Conservation (phyloP, 768 basidiomycete species). For the Mycena olivaceomarginata region DNA sequence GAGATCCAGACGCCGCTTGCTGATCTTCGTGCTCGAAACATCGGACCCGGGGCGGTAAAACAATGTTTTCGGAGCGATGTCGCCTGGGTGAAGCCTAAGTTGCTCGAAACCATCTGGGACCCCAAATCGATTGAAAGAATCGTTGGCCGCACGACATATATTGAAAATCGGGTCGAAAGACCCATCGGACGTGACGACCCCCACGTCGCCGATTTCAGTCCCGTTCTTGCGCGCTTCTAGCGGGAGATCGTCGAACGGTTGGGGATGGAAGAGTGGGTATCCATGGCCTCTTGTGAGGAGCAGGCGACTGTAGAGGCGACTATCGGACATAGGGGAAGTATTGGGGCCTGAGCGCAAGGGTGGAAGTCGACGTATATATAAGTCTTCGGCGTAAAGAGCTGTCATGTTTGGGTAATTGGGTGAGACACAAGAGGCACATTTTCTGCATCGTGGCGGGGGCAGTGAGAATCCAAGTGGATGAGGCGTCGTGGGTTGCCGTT, state of each 20-base stretch:
- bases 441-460: background rate
- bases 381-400: background rate
- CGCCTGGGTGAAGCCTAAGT: no score
- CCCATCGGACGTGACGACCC: conserved; percentile 37
- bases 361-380: background rate
- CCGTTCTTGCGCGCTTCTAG: background rate
- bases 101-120: no score
- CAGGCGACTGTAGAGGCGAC: conserved; percentile 22
- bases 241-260: conserved; percentile 30
- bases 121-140: no score
- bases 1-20: no score
- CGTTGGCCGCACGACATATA: conserved; percentile 9
- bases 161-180: conserved; percentile 43
- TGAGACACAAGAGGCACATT: background rate
- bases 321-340: conserved; percentile 19
- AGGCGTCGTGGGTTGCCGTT: background rate
- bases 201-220: conserved; percentile 38
- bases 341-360: background rate
- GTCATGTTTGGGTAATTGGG: background rate
- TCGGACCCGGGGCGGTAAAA: no score
- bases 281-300: conserved; percentile 29
- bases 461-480: background rate
- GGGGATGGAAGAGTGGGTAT: conserved; percentile 28
- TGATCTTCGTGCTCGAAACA: no score
- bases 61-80: no score